Evolutionary conservation across 164 flowering plant species (phyloP), one percentile per base, ranked within the genome.

Genomic region (Brasenia schreberi): DNA sequence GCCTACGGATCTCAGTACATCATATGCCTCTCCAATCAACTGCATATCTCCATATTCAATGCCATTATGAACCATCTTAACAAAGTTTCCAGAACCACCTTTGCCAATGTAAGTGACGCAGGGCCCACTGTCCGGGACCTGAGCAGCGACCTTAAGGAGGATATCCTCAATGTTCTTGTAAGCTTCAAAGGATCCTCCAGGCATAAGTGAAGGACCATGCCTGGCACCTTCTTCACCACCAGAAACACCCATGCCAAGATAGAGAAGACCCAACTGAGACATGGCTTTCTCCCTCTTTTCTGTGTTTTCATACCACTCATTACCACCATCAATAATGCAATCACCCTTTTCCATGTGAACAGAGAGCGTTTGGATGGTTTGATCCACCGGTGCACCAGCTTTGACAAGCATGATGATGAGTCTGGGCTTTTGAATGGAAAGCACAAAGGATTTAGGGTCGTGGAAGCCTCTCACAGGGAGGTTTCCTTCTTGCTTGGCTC

Each of bases 51-150:
- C 73, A 56, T 70, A 70, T 64, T 70, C 73, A 49, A 71, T 81
- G 45, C 83, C 83, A 68, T 81, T 81, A 43, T 81, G 83, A 7
- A 78, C 81, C 83, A 80, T 80, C 53, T 80, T 80, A 14, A 80
- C 83, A 64, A 78, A 80, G 68, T 80, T 78, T 14, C 84, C 84
- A 0, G 80, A 72, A 4, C 84, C 84, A 6, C 82, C 82, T 44
- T 69, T 73, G 10, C 84, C 84, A 7, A 81, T 81, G 62, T 79
- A 82, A 49, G 75, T 75, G 1, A 83, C 81, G 67, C 82, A 77
- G 7, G 87, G 87, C 14, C 85, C 87, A 45, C 53, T 45, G 64
- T 79, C 82, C 16, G 78, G 78, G 5, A 81, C 83, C 67, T 83
- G 83, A 2, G 85, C 87, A 0, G 87, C 83, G 2, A 83, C 82